Percentiles rank a stretch among this genome's conserved stretches.
Conservation (phyloP, 1,139 yeast genomes). For the Suzukiozyma palmioleophila region DNA sequence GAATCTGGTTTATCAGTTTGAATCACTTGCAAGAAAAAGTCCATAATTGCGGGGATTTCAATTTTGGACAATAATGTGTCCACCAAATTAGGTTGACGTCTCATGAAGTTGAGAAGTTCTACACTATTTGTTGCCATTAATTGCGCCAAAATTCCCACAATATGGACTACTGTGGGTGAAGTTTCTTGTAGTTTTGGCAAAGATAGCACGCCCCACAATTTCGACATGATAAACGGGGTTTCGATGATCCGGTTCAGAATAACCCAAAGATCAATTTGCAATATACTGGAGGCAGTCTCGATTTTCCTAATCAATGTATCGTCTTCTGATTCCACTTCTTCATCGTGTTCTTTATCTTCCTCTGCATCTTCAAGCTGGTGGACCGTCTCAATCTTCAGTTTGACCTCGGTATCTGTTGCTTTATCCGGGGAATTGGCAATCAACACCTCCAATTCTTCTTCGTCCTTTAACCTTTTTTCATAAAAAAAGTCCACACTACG, state of each 20-base stretch:
- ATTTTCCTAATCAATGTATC: constrained; percentile 39
- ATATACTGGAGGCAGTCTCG: constrained; percentile 40
- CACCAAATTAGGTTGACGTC: constrained; percentile 48
- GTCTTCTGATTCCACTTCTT: constrained; percentile 26
- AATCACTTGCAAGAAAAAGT: constrained; percentile 53
- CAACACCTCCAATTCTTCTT: constrained; percentile 14
- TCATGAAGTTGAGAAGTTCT: constrained; percentile 49
- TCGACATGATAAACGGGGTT: constrained; percentile 37
- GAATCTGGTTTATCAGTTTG: constrained; percentile 64
- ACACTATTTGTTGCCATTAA: constrained; percentile 45
- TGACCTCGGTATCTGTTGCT: constrained; percentile 6
- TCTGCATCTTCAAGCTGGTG: constrained; percentile 10
- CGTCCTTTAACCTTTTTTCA: constrained; percentile 23
- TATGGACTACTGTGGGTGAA: constrained; percentile 37
- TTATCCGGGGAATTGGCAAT: constrained; percentile 7
- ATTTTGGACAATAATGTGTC: constrained; percentile 52
- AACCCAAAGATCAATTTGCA: constrained; percentile 42
- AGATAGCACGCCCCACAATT: constrained; percentile 40
- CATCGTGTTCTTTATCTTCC: constrained; percentile 9
- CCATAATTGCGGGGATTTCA: constrained; percentile 56
- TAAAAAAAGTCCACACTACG: constrained; percentile 39
- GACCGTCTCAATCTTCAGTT: constrained; percentile 11
- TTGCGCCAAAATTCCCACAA: constrained; percentile 43
- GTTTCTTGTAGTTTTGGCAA: constrained; percentile 36
- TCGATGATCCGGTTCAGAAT: constrained; percentile 43